A percentile compares a stretch with the other conserved stretches of the same genome.
Evolutionary conservation across 345 rosid genomes (phyloP).

Genomic region (Brassica cretica): DNA sequence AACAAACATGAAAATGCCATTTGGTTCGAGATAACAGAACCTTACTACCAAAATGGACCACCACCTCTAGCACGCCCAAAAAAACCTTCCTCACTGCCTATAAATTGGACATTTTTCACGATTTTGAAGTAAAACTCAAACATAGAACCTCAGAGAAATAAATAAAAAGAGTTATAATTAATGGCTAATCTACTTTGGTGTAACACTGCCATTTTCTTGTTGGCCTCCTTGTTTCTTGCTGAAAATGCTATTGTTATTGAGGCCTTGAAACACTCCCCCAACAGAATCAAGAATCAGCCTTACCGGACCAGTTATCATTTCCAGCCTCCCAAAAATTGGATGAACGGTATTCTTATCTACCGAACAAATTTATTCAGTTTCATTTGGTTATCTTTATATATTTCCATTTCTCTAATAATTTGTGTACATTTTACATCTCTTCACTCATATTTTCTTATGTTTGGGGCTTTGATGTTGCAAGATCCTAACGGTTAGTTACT

Average conservation of each 20-base stretch:
- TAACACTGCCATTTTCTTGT: constrained; percentile 18
- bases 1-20: constrained; percentile 6
- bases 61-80: constrained; percentile 20
- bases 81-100: constrained; percentile 10
- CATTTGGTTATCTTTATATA: background rate
- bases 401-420: background rate
- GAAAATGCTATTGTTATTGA: constrained; percentile 23
- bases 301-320: constrained; percentile 74
- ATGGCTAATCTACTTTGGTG: constrained; percentile 26
- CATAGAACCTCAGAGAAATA: background rate
- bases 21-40: constrained; percentile 13
- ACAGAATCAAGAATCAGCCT: constrained; percentile 43
- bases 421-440: background rate
- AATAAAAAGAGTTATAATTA: background rate
- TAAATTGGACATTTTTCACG: constrained; percentile 12
- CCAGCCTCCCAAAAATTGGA: constrained; percentile 76
- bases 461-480: background rate
- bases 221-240: constrained; percentile 23
- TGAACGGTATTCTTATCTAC: constrained; percentile 51
- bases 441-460: background rate
- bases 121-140: background rate
- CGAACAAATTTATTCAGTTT: background rate
- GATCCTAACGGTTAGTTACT: constrained; percentile 12
- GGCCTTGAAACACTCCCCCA: background rate
- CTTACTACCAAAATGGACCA: constrained; percentile 27